A percentile compares a stretch with the other conserved stretches of the same genome.
These are phyloP conservation scores for Aspergillus ochraceus DNA, from an alignment of 2,329 filamentous ascomycete species.

Conservation along the genomic window DNA sequence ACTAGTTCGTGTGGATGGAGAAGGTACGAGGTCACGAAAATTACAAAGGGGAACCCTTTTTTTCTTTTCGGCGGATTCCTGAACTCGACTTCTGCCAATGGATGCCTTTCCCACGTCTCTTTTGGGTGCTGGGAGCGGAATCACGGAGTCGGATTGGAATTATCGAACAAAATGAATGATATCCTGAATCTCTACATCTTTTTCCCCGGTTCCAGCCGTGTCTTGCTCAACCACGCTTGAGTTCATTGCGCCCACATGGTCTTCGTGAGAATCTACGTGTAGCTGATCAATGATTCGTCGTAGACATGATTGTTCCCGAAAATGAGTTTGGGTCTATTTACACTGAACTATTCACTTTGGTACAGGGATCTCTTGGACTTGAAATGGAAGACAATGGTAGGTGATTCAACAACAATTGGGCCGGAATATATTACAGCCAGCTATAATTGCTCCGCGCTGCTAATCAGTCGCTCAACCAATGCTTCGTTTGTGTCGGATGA, in stretches of 20 bases:
- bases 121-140: neutral
- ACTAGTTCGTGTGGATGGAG: neutral
- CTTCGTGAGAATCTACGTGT: neutral
- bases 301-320: neutral
- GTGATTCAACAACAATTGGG: neutral
- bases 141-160: neutral
- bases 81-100: neutral
- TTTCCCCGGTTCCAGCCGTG: neutral
- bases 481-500: constrained; percentile 17
- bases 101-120: neutral
- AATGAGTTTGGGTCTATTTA: neutral
- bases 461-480: constrained; percentile 33
- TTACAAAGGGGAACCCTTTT: neutral
- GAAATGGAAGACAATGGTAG: neutral
- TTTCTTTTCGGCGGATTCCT: neutral
- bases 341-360: neutral
- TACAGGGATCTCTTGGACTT: neutral
- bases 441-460: constrained; percentile 35
- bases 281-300: neutral
- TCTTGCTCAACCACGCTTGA: neutral
- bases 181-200: neutral
- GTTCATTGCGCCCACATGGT: neutral
- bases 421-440: neutral
- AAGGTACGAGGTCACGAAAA: neutral
- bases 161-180: neutral